These are phyloP conservation scores for Microsporum ferrugineum DNA, from an alignment of 2,329 filamentous ascomycete species.

Conservation along the genomic window DNA sequence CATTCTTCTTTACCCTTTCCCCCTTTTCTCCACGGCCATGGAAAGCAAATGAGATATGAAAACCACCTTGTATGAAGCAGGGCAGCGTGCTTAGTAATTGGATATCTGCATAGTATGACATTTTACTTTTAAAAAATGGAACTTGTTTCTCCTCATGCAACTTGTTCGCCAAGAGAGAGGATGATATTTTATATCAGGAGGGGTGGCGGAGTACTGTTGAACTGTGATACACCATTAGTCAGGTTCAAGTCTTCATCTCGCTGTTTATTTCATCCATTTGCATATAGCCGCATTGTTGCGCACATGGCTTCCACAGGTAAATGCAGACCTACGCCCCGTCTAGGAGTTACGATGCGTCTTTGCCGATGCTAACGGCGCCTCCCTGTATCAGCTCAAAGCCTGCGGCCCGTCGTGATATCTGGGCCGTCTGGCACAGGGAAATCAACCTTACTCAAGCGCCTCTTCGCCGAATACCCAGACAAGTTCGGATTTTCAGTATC, in stretches of 20 bases:
- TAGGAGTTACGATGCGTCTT: neutral
- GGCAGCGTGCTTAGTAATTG: neutral
- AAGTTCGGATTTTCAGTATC: constrained; percentile 35
- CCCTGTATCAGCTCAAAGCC: constrained; percentile 19
- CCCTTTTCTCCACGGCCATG: neutral
- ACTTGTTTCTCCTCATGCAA: neutral
- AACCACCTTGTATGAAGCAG: neutral
- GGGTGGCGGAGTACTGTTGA: neutral
- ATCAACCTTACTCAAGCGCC: constrained; percentile 32
- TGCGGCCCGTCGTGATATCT: constrained; percentile 32
- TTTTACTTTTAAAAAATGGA: neutral
- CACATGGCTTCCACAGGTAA: constrained; percentile 4
- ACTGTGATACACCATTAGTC: neutral
- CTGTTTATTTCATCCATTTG: neutral
- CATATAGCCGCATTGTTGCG: neutral
- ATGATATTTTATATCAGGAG: constrained; percentile 1
- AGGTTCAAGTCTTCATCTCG: neutral
- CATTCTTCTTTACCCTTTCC: neutral
- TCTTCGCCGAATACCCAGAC: constrained; percentile 33
- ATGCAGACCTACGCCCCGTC: neutral
- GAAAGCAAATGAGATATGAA: neutral
- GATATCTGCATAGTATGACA: neutral
- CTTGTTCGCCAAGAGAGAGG: neutral
- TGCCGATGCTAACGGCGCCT: neutral
- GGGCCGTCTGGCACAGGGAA: constrained; percentile 35